These are phyloP conservation scores for Yamadazyma endophytica DNA, from an alignment of 805 yeast genomes.

Conservation along the genomic window DNA sequence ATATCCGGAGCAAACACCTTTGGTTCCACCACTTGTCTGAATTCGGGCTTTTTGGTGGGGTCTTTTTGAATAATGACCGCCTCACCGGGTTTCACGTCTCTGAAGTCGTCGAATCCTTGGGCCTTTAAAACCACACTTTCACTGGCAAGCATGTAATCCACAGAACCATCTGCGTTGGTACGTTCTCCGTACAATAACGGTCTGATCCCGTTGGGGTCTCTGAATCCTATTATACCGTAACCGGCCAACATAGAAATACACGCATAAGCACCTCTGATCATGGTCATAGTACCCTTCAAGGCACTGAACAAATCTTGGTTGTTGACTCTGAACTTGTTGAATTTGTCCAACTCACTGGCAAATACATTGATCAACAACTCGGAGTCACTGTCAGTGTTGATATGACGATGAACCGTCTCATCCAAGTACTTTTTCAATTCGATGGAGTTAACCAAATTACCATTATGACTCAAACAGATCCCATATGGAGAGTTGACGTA, in stretches of 20 bases:
- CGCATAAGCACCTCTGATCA: slow-evolving; percentile 95
- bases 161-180: slow-evolving; percentile 50
- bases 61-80: slow-evolving; percentile 87
- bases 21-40: slow-evolving; percentile 79
- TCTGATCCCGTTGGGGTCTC: slow-evolving; percentile 96
- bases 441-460: slow-evolving; percentile 85
- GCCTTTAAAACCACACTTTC: slow-evolving; percentile 95
- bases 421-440: slow-evolving; percentile 78
- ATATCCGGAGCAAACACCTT: slow-evolving; percentile 87
- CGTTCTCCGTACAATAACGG: slow-evolving; percentile 89
- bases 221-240: slow-evolving; percentile 89
- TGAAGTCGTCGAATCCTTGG: slow-evolving; percentile 73
- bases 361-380: slow-evolving; percentile 86
- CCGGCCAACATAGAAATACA: slow-evolving; percentile 95
- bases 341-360: slow-evolving; percentile 86
- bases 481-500: slow-evolving; percentile 98
- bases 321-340: slow-evolving; percentile 90
- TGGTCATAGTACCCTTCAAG: slow-evolving; percentile 71
- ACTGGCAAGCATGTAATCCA: slow-evolving; percentile 91
- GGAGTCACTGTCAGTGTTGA: slow-evolving; percentile 95
- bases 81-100: slow-evolving; percentile 92
- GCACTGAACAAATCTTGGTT: slow-evolving; percentile 87
- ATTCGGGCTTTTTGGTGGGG: slow-evolving; percentile 57
- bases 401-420: slow-evolving; percentile 92
- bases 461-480: slow-evolving; percentile 85